Base-by-base conservation (phyloP, 345 rosid species). In the Euphorbia lathyris region DNA sequence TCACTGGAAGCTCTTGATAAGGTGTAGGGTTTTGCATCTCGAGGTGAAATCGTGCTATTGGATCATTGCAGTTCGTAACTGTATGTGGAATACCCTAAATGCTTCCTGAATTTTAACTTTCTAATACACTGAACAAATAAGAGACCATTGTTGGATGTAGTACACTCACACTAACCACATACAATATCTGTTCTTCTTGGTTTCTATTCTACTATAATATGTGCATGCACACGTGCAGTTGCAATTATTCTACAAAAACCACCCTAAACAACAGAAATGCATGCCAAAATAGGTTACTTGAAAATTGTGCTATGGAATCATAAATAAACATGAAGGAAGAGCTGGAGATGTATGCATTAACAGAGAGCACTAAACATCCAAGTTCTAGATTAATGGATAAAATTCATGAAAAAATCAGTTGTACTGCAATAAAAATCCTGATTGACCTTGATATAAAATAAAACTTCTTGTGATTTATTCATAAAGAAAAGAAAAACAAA, bases 401-500 rank as follows among this genome's bases (percentile, higher is more conserved):
- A 48, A 13, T 48, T 9, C n/a, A 56, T 1, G 59, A 56, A 56
- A 56, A 3, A 22, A 9, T 25, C 22, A 12, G 29, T 56, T 23
- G 16, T 16, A 56, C 23, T 6, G 30, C 26, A 56, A 19, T 56
- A 22, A 56, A 32, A 17, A 32, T 8, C 23, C 6, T 32, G 42
- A 9, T 32, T 14, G n/a, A 32, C 42, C 1, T 16, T 6, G 40
- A 26, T 27, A 27, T 27, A 34, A 59, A 59, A 32, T 32, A 1
- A 59, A 59, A 30, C 25, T 10, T 25, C 25, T 58, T 10, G 61
- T 27, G 1, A 25, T 58, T 58, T 27, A 38, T 14, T 8, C 58
- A 52, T n/a, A 23, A 7, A 59, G n/a, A n/a, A n/a, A n/a, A n/a
- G n/a, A 40, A 13, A 56, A 57, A 63, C 9, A 67, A 67, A 36